Evolutionary conservation across 2,329 filamentous ascomycete genomes (phyloP), one percentile per base, ranked within the genome.

Genomic region (Herpotrichia juniperi): DNA sequence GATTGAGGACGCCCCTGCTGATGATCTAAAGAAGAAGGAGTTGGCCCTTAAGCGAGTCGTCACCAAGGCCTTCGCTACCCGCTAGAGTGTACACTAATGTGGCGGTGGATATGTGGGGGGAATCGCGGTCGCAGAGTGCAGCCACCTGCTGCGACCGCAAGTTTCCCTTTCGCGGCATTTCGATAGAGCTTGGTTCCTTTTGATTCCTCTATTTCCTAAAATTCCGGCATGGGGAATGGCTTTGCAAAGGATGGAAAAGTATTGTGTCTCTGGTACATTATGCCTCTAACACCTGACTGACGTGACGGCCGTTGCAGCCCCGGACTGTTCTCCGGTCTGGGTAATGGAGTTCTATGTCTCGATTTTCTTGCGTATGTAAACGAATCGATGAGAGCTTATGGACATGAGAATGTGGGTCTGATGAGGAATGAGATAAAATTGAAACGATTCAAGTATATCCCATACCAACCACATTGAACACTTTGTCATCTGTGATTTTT

Each of bases 21-120:
- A 99, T 69, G 94, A 99, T 76, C 84, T 99, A 68, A 97, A 96
- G 91, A 97, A 97, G 91, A 96, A 97, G 88, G 94, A 99, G 85
- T 84, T 99, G 64, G 92, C 92, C 57, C 86, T 99, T 62, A 99
- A 97, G 91, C 86, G 94, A 74, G 86, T 96, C 67, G 93, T 99
- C 71, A 99, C 94, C 80, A 99, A 97, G 89, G 93, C 90, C 71
- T 96, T 96, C 91, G 87, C 91, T 62, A 93, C 91, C 74, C 88
- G 91, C 79, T 96, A 93, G 87, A 61, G 43, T 49, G 14, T 30
- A 11, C 24, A 48, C 40, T 25, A 34, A 45, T 35, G 17, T 4
- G 25, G 19, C 26, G 47, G n/a, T 25, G 37, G 31, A 14, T 22
- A 26, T 9, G 31, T 44, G 22, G n/a, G 44, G 4, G 24, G 14